Conservation (phyloP, 805 yeast species). For the Starmerella roubikii region DNA sequence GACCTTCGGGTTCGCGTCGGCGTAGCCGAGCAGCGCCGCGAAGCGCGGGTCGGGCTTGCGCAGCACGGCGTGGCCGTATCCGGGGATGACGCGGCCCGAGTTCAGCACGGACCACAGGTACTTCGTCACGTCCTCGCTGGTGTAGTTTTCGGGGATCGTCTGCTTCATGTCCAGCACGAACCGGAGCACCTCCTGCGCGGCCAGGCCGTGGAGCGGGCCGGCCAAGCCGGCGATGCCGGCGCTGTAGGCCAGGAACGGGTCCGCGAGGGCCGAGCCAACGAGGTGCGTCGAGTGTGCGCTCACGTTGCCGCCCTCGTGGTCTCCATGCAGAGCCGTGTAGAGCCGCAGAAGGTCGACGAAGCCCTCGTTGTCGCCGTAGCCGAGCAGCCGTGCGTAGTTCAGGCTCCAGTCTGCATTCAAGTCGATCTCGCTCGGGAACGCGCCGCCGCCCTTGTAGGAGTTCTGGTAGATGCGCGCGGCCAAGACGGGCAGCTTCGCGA, state of each 20-base stretch:
- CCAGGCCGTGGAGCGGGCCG: slow-evolving; percentile 80
- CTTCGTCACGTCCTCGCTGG: slow-evolving; percentile 55
- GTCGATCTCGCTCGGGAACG: slow-evolving; percentile 24
- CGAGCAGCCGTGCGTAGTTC: slow-evolving; percentile 49
- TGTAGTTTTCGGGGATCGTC: slow-evolving; percentile 54
- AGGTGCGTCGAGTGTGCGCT: slow-evolving; percentile 78
- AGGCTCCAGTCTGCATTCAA: slow-evolving; percentile 44
- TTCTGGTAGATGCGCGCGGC: slow-evolving; percentile 77
- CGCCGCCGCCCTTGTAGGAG: slow-evolving; percentile 69
- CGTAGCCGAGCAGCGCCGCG: slow-evolving; percentile 75
- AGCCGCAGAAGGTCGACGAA: slow-evolving; percentile 70
- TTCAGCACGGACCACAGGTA: slow-evolving; percentile 69
- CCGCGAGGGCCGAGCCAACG: slow-evolving; percentile 70
- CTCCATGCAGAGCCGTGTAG: slow-evolving; percentile 70
- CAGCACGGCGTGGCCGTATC: slow-evolving; percentile 78
- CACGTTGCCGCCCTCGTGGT: slow-evolving; percentile 85
- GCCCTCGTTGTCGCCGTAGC: slow-evolving; percentile 40
- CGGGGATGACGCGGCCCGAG: slow-evolving; percentile 76
- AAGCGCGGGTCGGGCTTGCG: slow-evolving; percentile 84
- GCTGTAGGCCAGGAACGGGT: slow-evolving; percentile 63
- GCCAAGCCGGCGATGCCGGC: slow-evolving; percentile 79
- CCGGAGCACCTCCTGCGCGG: slow-evolving; percentile 75
- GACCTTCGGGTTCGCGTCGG: slow-evolving; percentile 40
- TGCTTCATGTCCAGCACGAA: slow-evolving; percentile 58
- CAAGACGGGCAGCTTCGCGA: slow-evolving; percentile 70